A percentile compares a stretch with the other conserved stretches of the same genome.
These are phyloP conservation scores for Phytophthora fragariaefolia DNA, from an alignment of 352 stramenopile genomes.

Conservation along the genomic window DNA sequence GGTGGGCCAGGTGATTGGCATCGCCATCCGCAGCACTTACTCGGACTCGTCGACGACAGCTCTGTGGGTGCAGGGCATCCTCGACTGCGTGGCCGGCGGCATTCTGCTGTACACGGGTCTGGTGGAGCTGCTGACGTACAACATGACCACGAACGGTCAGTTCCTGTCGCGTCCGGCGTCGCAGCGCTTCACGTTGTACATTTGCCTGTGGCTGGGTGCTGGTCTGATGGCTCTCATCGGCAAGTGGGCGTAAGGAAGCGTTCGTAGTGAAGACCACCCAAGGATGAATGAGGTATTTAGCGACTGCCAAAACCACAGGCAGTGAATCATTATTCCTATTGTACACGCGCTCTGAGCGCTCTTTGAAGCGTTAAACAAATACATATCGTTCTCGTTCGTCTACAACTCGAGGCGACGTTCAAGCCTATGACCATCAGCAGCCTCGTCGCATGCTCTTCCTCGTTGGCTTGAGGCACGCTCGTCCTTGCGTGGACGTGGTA, in stretches of 20 bases:
- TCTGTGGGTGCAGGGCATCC: slow-evolving; percentile 65
- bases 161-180: slow-evolving; percentile 47
- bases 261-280: slow-evolving; percentile 4
- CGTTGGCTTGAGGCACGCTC: slow-evolving; percentile 6
- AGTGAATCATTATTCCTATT: slow-evolving; percentile 7
- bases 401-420: too few species aligned
- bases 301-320: background rate
- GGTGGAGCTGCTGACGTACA: slow-evolving; percentile 72
- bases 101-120: slow-evolving; percentile 79
- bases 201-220: slow-evolving; percentile 60
- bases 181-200: slow-evolving; percentile 53
- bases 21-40: slow-evolving; percentile 60
- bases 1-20: slow-evolving; percentile 61
- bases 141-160: slow-evolving; percentile 70
- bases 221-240: slow-evolving; percentile 69
- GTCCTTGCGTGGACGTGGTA: background rate
- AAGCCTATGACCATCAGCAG: too few species aligned
- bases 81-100: slow-evolving; percentile 70
- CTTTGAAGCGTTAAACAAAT: slow-evolving; percentile 1
- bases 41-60: slow-evolving; percentile 50
- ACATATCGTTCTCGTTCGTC: too few species aligned
- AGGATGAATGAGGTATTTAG: slow-evolving; percentile 29
- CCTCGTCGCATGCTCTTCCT: slow-evolving; percentile 1
- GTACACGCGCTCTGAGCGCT: background rate
- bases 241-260: slow-evolving; percentile 59